Evolutionary conservation across 2,329 filamentous ascomycete species (phyloP).

Genomic region (Dothideomycetes sp.): DNA sequence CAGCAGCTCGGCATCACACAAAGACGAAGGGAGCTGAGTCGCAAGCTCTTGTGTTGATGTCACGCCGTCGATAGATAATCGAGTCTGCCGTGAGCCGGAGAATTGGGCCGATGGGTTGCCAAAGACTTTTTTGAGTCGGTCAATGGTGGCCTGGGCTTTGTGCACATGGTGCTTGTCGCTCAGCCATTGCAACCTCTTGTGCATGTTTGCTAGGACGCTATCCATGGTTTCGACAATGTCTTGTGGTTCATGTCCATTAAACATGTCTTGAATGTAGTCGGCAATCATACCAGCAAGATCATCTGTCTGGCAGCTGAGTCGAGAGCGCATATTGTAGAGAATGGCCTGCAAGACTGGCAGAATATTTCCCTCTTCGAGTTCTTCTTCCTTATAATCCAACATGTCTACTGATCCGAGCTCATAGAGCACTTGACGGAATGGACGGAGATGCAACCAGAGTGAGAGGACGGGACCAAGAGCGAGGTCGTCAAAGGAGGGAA

Average conservation of each 20-base stretch:
- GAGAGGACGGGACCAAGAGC: constrained; percentile 40
- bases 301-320: background rate
- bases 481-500: constrained; percentile 16
- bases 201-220: too few species aligned
- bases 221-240: constrained; percentile 51
- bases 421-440: constrained; percentile 49
- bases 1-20: constrained; percentile 16
- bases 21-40: constrained; percentile 12
- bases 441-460: constrained; percentile 50
- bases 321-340: constrained; percentile 8
- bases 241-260: background rate
- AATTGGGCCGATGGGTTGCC: background rate
- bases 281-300: background rate
- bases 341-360: background rate
- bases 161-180: background rate
- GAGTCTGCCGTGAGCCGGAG: background rate
- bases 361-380: background rate
- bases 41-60: constrained; percentile 35
- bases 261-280: background rate
- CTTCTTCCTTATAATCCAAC: background rate
- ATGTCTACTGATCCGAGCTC: constrained; percentile 21
- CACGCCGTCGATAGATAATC: constrained; percentile 12
- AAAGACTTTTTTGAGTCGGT: background rate
- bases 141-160: background rate
- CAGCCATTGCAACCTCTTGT: constrained; percentile 5